A percentile compares a stretch with the other conserved stretches of the same genome.
Evolutionary conservation across 2,329 filamentous ascomycete species (phyloP).

Genomic region (Ophiostoma pallidulum): DNA sequence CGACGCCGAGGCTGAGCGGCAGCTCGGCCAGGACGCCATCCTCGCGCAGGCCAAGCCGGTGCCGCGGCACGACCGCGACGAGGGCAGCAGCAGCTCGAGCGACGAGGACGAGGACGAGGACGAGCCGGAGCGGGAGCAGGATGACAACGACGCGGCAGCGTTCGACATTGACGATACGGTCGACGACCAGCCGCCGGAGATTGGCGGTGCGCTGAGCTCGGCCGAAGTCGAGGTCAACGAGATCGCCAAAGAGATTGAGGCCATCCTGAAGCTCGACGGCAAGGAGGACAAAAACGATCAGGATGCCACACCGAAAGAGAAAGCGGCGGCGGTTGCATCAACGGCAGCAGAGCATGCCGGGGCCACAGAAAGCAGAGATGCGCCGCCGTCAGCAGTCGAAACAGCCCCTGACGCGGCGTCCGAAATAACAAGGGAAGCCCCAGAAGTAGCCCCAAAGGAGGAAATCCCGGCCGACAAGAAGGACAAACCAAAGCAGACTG

Average conservation of each 20-base stretch:
- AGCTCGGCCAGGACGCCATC: slow-evolving; percentile 29
- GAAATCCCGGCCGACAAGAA: background rate
- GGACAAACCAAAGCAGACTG: slow-evolving; percentile 1
- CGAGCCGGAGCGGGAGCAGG: background rate
- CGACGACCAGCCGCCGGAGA: slow-evolving; percentile 9
- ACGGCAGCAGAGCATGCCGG: background rate
- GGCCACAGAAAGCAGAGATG: too few relatives aligned
- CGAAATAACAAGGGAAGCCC: background rate
- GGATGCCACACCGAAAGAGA: too few relatives aligned
- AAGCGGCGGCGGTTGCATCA: background rate
- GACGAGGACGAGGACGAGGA: background rate
- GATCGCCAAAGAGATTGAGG: slow-evolving; percentile 13
- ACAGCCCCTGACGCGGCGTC: background rate
- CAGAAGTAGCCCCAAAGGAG: background rate
- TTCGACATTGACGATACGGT: background rate
- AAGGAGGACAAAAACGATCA: background rate
- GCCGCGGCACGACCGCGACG: slow-evolving; percentile 20
- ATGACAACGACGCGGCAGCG: background rate
- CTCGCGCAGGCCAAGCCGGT: slow-evolving; percentile 39
- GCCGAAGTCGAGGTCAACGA: slow-evolving; percentile 15
- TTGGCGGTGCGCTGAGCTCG: slow-evolving; percentile 5
- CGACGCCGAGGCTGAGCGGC: slow-evolving; percentile 44
- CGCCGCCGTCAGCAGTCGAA: background rate
- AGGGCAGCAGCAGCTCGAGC: slow-evolving; percentile 22
- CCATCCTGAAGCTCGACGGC: slow-evolving; percentile 10